These are phyloP conservation scores for Heterobasidion annosum DNA, from an alignment of 1,284 basidiomycete species.

Conservation along the genomic window DNA sequence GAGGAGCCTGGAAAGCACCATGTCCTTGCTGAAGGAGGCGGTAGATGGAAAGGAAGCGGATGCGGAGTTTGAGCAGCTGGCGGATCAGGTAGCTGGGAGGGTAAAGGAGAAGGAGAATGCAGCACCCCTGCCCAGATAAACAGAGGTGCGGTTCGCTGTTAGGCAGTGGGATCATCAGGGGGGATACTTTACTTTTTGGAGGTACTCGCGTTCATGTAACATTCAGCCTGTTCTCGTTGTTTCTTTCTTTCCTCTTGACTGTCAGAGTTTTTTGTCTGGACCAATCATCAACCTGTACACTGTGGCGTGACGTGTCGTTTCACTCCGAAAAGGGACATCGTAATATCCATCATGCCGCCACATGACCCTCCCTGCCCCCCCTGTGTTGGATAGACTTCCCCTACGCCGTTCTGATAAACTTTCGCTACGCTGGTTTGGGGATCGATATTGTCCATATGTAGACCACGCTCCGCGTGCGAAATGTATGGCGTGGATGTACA, in stretches of 20 bases:
- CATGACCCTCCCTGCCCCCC: too few species aligned
- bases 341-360: too few species aligned
- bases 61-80: slow-evolving; percentile 24
- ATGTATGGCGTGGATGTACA: too few species aligned
- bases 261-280: neutral
- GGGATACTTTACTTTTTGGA: too few species aligned
- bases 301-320: too few species aligned
- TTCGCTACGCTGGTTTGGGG: too few species aligned
- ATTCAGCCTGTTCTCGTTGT: neutral
- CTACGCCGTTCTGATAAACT: too few species aligned
- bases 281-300: neutral
- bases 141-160: neutral
- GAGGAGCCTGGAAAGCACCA: slow-evolving; percentile 92
- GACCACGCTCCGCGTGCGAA: too few species aligned
- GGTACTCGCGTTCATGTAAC: neutral
- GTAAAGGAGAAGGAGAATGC: slow-evolving; percentile 1
- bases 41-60: slow-evolving; percentile 57
- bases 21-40: slow-evolving; percentile 89
- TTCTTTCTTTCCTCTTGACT: neutral
- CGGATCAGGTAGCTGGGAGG: slow-evolving; percentile 21
- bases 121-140: neutral
- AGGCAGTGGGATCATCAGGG: neutral
- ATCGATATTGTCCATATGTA: too few species aligned
- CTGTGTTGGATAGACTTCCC: too few species aligned
- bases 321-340: too few species aligned